A percentile compares a stretch with the other conserved stretches of the same genome.
These are phyloP conservation scores for Globisporangium splendens DNA, from an alignment of 352 stramenopile genomes.

Conservation along the genomic window DNA sequence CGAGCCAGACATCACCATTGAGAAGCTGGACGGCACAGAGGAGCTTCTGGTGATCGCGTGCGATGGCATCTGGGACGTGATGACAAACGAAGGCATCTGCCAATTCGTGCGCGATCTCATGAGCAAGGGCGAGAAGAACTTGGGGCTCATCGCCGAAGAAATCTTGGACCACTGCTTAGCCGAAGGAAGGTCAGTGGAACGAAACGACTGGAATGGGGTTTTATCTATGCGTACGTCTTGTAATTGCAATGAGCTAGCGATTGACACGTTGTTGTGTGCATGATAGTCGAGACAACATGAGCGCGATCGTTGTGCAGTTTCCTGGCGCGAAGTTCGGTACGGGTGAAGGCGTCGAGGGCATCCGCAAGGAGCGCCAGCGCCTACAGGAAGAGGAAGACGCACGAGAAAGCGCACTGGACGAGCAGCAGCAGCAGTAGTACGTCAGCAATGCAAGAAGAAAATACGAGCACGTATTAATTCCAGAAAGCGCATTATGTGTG, in stretches of 20 bases:
- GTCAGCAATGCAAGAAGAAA: too few species aligned
- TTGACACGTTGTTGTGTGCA: conserved; percentile 1
- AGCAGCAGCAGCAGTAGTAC: too few species aligned
- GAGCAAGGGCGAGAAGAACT: conserved; percentile 55
- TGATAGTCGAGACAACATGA: conserved; percentile 82
- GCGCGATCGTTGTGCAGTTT: conserved; percentile 77
- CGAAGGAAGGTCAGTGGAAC: conserved; percentile 47
- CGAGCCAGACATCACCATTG: conserved; percentile 86
- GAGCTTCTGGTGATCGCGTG: conserved; percentile 91
- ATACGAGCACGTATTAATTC: too few species aligned
- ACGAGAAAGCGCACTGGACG: conserved; percentile 12
- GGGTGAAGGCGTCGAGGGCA: conserved; percentile 54
- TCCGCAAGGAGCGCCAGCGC: conserved; percentile 50
- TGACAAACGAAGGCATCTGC: conserved; percentile 88
- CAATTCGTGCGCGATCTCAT: conserved; percentile 81
- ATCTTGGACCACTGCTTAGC: conserved; percentile 73
- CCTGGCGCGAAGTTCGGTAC: conserved; percentile 54
- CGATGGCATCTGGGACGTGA: conserved; percentile 94
- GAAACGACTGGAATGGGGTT: too few species aligned
- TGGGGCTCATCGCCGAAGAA: conserved; percentile 78
- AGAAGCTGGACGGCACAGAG: conserved; percentile 73
- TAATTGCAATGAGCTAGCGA: conserved; percentile 1
- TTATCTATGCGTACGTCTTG: background rate
- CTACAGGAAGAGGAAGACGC: conserved; percentile 43
- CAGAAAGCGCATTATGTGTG: too few species aligned